Conservation (phyloP, 2,329 filamentous ascomycete species). For the Leptographium galeiforme region DNA sequence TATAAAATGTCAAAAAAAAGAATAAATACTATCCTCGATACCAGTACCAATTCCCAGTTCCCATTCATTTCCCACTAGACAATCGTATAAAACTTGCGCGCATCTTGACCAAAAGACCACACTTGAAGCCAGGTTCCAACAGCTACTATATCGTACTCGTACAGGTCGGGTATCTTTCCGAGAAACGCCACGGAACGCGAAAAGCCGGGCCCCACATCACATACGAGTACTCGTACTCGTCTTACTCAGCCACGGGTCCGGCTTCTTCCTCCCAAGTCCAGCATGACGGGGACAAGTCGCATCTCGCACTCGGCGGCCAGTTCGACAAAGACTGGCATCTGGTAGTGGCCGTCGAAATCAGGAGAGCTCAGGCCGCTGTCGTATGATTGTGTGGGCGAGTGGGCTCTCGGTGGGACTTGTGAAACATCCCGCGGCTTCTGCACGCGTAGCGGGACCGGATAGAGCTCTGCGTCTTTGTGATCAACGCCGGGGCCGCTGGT, state of each 20-base stretch:
- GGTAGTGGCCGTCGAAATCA: background rate
- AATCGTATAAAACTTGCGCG: too few species aligned
- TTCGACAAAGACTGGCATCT: conserved; percentile 7
- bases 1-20: too few species aligned
- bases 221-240: background rate
- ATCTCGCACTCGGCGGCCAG: conserved; percentile 1
- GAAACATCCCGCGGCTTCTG: background rate
- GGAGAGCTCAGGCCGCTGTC: background rate
- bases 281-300: background rate
- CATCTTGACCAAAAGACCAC: too few species aligned
- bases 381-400: conserved; percentile 9
- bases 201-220: too few species aligned
- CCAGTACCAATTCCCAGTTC: too few species aligned
- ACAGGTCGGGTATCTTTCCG: too few species aligned
- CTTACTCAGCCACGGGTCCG: background rate
- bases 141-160: too few species aligned
- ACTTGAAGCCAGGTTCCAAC: too few species aligned
- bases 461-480: background rate
- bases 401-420: background rate
- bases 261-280: background rate
- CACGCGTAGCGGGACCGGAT: conserved; percentile 5
- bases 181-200: too few species aligned
- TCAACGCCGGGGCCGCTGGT: background rate
- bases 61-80: too few species aligned
- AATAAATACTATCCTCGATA: too few species aligned